phyloP scores from a whole-genome alignment of 768 basidiomycete species.

The Mycena kentingensis region DNA sequence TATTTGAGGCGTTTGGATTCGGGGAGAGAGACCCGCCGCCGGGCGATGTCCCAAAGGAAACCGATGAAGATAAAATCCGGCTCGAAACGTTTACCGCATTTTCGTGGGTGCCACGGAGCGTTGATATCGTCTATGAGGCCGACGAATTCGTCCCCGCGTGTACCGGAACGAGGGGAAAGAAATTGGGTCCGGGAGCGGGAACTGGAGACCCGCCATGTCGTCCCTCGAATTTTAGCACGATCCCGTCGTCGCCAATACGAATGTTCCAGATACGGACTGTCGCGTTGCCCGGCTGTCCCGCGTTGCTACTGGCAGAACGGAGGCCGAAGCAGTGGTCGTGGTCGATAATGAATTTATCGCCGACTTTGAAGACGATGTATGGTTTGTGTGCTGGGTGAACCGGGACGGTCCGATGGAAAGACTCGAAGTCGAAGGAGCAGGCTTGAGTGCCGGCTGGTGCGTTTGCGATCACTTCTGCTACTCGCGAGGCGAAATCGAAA shows the following conservation, averaged over 20 bases:
- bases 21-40: constrained; percentile 26
- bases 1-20: constrained; percentile 30
- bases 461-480: constrained; percentile 14
- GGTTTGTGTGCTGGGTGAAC: constrained; percentile 18
- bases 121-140: constrained; percentile 14
- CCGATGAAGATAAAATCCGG: constrained; percentile 28
- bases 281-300: constrained; percentile 20
- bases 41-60: constrained; percentile 31
- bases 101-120: constrained; percentile 28
- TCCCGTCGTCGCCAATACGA: neutral
- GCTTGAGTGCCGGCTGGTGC: constrained; percentile 25
- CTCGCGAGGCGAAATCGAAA: constrained; percentile 16
- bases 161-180: too few species aligned
- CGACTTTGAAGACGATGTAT: constrained; percentile 13
- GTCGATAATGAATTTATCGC: constrained; percentile 18
- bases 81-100: constrained; percentile 27
- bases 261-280: constrained; percentile 8
- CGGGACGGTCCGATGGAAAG: constrained; percentile 21
- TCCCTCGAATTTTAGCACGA: constrained; percentile 19
- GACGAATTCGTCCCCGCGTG: constrained; percentile 1
- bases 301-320: constrained; percentile 14
- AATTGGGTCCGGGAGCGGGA: constrained; percentile 28
- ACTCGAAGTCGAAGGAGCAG: constrained; percentile 20
- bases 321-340: constrained; percentile 26
- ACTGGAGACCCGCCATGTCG: constrained; percentile 7